phyloP scores from a whole-genome alignment of 495 filamentous ascomycete genomes.

The Parathielavia hyrcaniae region DNA sequence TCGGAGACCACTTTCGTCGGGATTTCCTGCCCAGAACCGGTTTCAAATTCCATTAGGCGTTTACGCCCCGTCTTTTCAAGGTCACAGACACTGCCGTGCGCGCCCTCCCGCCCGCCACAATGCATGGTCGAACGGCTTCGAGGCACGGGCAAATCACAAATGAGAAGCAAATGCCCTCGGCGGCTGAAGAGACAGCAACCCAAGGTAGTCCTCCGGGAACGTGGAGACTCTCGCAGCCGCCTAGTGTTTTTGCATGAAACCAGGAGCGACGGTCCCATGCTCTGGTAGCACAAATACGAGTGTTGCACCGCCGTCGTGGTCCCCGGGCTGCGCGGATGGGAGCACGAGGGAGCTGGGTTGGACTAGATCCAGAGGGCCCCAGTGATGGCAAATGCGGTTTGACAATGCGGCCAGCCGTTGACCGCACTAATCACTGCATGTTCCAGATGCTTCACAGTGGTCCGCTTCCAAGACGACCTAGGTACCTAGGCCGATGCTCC shows the following conservation, averaged over 20 bases:
- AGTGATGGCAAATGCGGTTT: constrained; percentile 7
- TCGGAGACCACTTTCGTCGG: constrained; percentile 4
- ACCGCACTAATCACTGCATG: constrained; percentile 9
- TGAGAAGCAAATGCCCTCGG: not conserved
- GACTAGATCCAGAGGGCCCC: constrained; percentile 16
- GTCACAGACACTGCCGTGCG: not conserved
- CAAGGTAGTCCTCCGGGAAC: not conserved
- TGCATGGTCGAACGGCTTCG: not conserved
- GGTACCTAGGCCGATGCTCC: too few species aligned
- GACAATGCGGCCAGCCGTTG: constrained; percentile 15
- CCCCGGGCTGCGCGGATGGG: constrained; percentile 9
- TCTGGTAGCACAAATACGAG: constrained; percentile 17
- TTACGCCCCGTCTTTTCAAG: not conserved
- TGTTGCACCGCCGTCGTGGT: constrained; percentile 11
- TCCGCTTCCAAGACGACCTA: not conserved
- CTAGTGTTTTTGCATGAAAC: not conserved
- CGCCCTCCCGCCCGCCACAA: not conserved
- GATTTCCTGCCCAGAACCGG: not conserved
- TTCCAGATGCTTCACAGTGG: not conserved
- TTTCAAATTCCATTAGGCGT: not conserved
- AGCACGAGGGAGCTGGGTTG: not conserved
- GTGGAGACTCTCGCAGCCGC: not conserved
- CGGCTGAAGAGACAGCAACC: not conserved
- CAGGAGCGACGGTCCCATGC: constrained; percentile 3
- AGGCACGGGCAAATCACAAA: not conserved